Evolutionary conservation across 176 grass and related monocot species (phyloP).

Genomic region (Zoysia pacifica): DNA sequence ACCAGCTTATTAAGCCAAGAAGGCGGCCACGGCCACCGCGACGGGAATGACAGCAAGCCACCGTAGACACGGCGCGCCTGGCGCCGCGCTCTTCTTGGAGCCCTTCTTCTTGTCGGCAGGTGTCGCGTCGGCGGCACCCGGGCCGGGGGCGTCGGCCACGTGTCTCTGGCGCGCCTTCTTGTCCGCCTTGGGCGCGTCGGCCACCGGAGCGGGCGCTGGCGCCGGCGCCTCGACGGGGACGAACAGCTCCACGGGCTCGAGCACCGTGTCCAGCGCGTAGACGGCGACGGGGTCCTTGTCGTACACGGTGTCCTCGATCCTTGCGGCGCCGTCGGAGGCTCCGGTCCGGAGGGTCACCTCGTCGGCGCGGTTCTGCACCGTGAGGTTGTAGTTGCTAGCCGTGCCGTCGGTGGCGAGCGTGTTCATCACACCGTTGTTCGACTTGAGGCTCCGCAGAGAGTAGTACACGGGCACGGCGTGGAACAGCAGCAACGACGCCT

Average conservation of each 20-base stretch:
- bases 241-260: conserved; percentile 78
- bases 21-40: conserved; percentile 7
- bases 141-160: conserved; percentile 55
- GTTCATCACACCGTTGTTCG: conserved; percentile 85
- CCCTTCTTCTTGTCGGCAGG: conserved; percentile 55
- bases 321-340: conserved; percentile 40
- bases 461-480: conserved; percentile 80
- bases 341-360: conserved; percentile 62
- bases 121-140: conserved; percentile 37
- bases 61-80: background rate
- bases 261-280: conserved; percentile 59
- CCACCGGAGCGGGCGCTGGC: conserved; percentile 9
- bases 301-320: conserved; percentile 48
- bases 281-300: conserved; percentile 73
- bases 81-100: conserved; percentile 46
- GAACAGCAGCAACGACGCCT: conserved; percentile 79
- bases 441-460: conserved; percentile 63
- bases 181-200: conserved; percentile 50
- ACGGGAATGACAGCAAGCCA: conserved; percentile 40
- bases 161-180: conserved; percentile 35
- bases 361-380: conserved; percentile 76
- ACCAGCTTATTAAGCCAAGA: conserved; percentile 31
- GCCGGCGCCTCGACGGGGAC: conserved; percentile 42
- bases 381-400: conserved; percentile 76
- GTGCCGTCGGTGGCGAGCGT: conserved; percentile 83